Percentiles rank a stretch among this genome's conserved stretches.
phyloP scores from a whole-genome alignment of 306 rosid species.

The Rosa lucieae region DNA sequence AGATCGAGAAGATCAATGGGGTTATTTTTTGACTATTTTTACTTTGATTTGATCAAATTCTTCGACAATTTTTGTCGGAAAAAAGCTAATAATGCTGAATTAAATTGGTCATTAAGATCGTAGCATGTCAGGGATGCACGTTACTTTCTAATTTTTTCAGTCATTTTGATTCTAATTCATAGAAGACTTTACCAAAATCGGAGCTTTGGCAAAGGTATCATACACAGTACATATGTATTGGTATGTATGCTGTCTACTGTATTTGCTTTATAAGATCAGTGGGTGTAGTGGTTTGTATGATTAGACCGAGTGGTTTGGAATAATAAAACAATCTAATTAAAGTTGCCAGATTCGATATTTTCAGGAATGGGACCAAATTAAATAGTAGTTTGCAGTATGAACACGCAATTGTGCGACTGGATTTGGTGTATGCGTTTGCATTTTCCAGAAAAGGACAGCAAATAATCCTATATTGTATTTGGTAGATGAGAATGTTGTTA shows the following conservation, averaged over 20 bases:
- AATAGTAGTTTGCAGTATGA: background rate
- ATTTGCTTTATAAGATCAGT: background rate
- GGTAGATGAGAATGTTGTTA: background rate
- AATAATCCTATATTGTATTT: background rate
- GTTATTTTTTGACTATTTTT: background rate
- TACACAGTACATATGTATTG: background rate
- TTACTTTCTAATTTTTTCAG: conserved; percentile 1
- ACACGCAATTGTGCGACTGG: background rate
- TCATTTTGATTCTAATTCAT: background rate
- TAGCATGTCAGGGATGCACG: conserved; percentile 16
- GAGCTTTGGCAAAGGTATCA: background rate
- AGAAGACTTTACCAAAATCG: background rate
- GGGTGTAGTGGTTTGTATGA: conserved; percentile 1
- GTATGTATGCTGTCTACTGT: background rate
- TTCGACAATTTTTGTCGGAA: background rate
- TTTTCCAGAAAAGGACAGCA: background rate
- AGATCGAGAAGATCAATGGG: background rate
- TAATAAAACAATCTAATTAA: background rate
- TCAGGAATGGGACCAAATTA: background rate
- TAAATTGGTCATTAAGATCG: background rate
- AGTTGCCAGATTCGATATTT: background rate
- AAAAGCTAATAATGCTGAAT: background rate
- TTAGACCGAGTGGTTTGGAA: background rate
- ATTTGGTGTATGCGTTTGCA: background rate
- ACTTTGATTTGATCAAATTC: background rate